Evolutionary conservation across 1,139 yeast genomes (phyloP).

Genomic region (Protomyces arabidopsidicola): DNA sequence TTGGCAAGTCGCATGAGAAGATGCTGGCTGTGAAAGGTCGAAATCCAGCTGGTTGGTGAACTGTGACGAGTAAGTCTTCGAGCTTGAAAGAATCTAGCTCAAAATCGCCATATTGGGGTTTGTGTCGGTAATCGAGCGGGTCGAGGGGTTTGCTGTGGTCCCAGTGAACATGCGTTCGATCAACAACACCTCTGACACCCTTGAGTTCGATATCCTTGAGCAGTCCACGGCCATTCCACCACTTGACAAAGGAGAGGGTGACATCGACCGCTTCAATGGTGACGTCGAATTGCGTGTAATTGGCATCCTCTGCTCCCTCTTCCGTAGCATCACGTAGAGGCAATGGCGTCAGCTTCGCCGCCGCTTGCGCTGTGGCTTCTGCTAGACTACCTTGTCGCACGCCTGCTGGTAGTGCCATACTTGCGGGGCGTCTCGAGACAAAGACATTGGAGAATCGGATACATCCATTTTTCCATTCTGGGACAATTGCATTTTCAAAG

Average conservation of each 20-base stretch:
- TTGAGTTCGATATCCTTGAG: slow-evolving; percentile 73
- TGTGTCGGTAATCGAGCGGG: slow-evolving; percentile 71
- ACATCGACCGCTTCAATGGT: slow-evolving; percentile 82
- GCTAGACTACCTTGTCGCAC: slow-evolving; percentile 43
- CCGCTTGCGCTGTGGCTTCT: slow-evolving; percentile 51
- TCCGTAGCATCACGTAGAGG: slow-evolving; percentile 35
- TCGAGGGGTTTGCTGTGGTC: slow-evolving; percentile 54
- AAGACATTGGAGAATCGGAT: slow-evolving; percentile 79
- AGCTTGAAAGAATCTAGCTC: slow-evolving; percentile 76
- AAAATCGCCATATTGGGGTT: slow-evolving; percentile 81
- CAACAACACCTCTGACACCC: slow-evolving; percentile 88
- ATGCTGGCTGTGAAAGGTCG: slow-evolving; percentile 82
- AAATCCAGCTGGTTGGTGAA: slow-evolving; percentile 74
- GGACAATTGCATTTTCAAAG: slow-evolving; percentile 90
- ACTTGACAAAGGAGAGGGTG: slow-evolving; percentile 72
- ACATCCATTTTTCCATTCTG: slow-evolving; percentile 87
- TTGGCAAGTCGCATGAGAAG: slow-evolving; percentile 74
- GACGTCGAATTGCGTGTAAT: slow-evolving; percentile 89
- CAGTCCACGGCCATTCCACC: slow-evolving; percentile 88
- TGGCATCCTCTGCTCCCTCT: slow-evolving; percentile 68
- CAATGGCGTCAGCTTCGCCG: slow-evolving; percentile 33
- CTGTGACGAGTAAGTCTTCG: slow-evolving; percentile 77
- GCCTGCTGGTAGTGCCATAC: slow-evolving; percentile 54
- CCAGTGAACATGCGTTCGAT: slow-evolving; percentile 83
- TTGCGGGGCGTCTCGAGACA: slow-evolving; percentile 73